These are phyloP conservation scores for Leishmania tarentolae DNA, from an alignment of 208 protist genomes.

Conservation along the genomic window DNA sequence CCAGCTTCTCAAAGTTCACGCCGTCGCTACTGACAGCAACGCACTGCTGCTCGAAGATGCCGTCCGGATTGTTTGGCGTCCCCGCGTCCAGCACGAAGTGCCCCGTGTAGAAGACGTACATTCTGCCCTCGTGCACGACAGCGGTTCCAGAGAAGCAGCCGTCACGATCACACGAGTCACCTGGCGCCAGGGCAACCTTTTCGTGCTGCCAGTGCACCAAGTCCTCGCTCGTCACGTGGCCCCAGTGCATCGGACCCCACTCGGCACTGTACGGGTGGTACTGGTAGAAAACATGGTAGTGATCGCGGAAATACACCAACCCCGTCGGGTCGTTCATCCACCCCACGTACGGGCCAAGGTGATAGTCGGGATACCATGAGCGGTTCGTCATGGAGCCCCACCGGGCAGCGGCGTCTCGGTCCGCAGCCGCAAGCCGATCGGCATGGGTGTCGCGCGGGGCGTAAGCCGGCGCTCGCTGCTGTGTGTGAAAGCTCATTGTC, in stretches of 20 bases:
- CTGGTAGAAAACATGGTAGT: constrained; percentile 63
- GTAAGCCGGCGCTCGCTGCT: constrained; percentile 20
- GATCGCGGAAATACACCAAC: constrained; percentile 32
- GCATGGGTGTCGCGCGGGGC: constrained; percentile 25
- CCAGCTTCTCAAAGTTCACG: constrained; percentile 41
- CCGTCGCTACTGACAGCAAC: constrained; percentile 52
- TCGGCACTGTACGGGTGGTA: constrained; percentile 49
- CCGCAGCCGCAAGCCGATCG: constrained; percentile 34
- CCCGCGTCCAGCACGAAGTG: constrained; percentile 38
- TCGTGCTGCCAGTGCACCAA: constrained; percentile 55
- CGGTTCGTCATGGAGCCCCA: constrained; percentile 18
- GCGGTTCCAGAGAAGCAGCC: constrained; percentile 63
- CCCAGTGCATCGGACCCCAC: constrained; percentile 71
- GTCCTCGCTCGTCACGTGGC: constrained; percentile 48
- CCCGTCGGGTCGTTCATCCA: constrained; percentile 59
- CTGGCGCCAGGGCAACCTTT: constrained; percentile 39
- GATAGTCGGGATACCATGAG: constrained; percentile 52
- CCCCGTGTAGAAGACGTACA: constrained; percentile 64
- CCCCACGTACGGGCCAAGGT: constrained; percentile 40
- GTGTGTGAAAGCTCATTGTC: not conserved
- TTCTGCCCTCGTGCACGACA: constrained; percentile 34
- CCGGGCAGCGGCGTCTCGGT: constrained; percentile 6
- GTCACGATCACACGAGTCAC: constrained; percentile 49
- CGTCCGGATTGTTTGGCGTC: constrained; percentile 26
- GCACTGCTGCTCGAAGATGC: constrained; percentile 55